Evolutionary conservation across 2,329 filamentous ascomycete genomes (phyloP), one percentile per base, ranked within the genome.

Genomic region (Penicillium sp.): DNA sequence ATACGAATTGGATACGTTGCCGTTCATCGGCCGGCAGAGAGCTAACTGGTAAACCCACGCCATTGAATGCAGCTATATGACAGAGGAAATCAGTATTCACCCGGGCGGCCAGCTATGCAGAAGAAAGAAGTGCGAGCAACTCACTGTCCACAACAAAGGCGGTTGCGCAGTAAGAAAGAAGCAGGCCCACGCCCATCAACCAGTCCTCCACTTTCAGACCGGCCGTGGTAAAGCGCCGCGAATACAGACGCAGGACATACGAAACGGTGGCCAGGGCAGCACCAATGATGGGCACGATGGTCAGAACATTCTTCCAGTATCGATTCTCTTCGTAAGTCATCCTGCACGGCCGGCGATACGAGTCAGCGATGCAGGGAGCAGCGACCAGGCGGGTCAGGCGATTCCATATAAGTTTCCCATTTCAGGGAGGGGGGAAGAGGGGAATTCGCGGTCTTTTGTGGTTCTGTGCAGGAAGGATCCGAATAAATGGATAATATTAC

Each of bases 231-330:
- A n/a, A n/a, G n/a, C n/a, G n/a, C n/a, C n/a, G n/a, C n/a, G n/a
- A n/a, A n/a, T n/a, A n/a, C n/a, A 60, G 41, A 6, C 58, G 55
- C 13, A 59, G 31, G 7, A 44, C 13, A 15, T 43, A 59, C 7
- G 52, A 39, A 3, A 57, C 13, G 3, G 55, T 57, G 3, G 57
- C 57, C 15, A 56, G 6, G 2, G 31, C 37, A 9, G 56, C 49
- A 2, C 55, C 54, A 6, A 52, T 40, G 8, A 59, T 52, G 1
- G 58, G 53, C 2, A 58, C 43, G 33, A 53, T 50, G 5, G 52
- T 55, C 12, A 58, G 41, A n/a, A 58, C 46, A 33, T 50, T 40
- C 42, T 28, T 49, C 55, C 55, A 55, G 33, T 56, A 45, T 29
- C 10, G 5, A 41, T 41, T 41, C 6, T 8, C 17, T n/a, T n/a